Base-by-base conservation (phyloP, 2,329 filamentous ascomycete species). In the Aspergillus calidoustus region DNA sequence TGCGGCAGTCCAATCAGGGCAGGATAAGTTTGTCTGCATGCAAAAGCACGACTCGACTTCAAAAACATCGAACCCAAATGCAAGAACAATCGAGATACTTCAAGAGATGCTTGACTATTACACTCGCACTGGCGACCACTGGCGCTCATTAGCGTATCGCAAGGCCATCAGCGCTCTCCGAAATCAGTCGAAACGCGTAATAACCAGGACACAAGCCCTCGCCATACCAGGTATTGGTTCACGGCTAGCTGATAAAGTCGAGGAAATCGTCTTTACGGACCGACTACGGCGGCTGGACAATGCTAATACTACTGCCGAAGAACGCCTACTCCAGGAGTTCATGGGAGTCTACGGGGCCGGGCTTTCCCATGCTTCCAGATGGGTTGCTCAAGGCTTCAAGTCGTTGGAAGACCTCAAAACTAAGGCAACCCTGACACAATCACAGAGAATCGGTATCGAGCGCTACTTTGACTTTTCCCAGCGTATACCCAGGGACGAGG, bases 51-150 rank as follows among this genome's bases (percentile, higher is more conserved):
- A 82, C 54, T 78, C 78, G 4, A 72, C 70, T 28, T 74, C 75
- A 6, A 72, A 77, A 15, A 71, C 77, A 0, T 72, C 79, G 13
- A 91, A 90, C 66, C 91, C 92, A 0, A 98, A 97, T 72, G 80
- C 81, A 1, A 81, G 84, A 13, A 96, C 91, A 0, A 93, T 97
- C 54, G 84, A 90, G 51, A 81, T 95, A 2, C 81, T 97, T 5
- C 86, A 92, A 69, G 83, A 90, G 66, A 93, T 97, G 91, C 84
- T 86, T 47, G 84, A 89, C 57, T 90, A 94, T 74, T 96, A 97
- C 74, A 85, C 84, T 4, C 83, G 88, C 7, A 86, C 86, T n/a
- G 84, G 87, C 44, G 93, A 97, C 70, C 84, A 87, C 41, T 97
- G 91, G 91, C 87, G 92, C 3, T 84, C 84, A 0, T 79, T 85